Evolutionary conservation across 1,139 yeast species (phyloP), one percentile per base, ranked within the genome.

Genomic region (Yamadazyma pseudoaaseri): DNA sequence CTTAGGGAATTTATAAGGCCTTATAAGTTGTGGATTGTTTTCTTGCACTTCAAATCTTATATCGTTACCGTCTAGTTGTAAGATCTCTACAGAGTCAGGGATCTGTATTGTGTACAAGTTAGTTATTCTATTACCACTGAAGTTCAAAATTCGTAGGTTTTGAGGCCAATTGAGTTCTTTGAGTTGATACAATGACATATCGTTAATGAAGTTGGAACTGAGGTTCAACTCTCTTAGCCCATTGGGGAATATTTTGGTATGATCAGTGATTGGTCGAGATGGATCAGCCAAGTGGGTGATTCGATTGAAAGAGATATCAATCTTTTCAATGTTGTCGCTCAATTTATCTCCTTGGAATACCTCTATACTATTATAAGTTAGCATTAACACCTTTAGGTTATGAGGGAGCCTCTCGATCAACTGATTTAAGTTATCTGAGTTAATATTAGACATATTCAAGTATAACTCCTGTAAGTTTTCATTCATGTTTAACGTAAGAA

Each of bases 401-500:
- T 31, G 27, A 0, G 66, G 64, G 21, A 57, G 49, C 4, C 32
- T 25, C 2, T 8, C 5, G 10, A 33, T 21, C 26, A 55, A 37
- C 3, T 29, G 22, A 2, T 28, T 14, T 11, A 59, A 11, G 10
- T 21, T 38, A 16, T 17, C 7, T 5, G 30, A 16, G 10, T 32
- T 36, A 3, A 64, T 43, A 2, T 58, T 60, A 2, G 61, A 54
- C 38, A 47, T 49, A 39, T 65, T 66, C 48, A 65, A 58, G 40
- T 56, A 65, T 5, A 65, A 35, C 17, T 64, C 48, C 17, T 31
- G 24, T 8, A 44, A 16, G 7, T 29, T 27, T 2, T 12, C 52
- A 54, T 41, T 5, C 45, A 40, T 8, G 30, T 37, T 2, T 59
- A 67, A 7, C 5, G 57, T 51, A 4, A 36, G 30, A 6, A 52